A percentile compares a stretch with the other conserved stretches of the same genome.
Conservation (phyloP, 306 rosid genomes). For the Castanospermum australe region DNA sequence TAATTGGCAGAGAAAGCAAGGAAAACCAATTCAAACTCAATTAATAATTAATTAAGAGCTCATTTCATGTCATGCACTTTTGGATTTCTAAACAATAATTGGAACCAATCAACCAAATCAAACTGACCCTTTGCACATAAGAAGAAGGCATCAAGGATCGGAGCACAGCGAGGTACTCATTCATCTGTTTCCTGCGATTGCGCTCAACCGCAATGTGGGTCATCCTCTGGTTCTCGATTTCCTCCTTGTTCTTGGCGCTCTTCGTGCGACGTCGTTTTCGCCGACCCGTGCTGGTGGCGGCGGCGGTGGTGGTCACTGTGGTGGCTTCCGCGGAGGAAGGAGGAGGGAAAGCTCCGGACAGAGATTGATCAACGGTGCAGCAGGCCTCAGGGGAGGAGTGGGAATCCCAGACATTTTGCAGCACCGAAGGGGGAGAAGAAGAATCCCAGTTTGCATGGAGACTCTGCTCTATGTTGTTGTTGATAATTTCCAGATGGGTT, state of each 20-base stretch:
- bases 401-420: slow-evolving; percentile 37
- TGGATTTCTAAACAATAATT: not conserved
- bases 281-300: slow-evolving; percentile 19
- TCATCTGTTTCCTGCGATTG: slow-evolving; percentile 89
- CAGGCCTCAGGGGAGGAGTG: slow-evolving; percentile 33
- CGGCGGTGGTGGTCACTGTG: not conserved
- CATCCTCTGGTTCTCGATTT: slow-evolving; percentile 83
- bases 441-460: slow-evolving; percentile 33
- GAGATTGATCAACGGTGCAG: not conserved
- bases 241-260: slow-evolving; percentile 64
- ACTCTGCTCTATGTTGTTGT: slow-evolving; percentile 8
- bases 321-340: not conserved
- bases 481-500: not conserved
- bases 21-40: not conserved
- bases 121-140: slow-evolving; percentile 80
- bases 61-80: not conserved
- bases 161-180: slow-evolving; percentile 73
- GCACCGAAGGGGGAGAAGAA: slow-evolving; percentile 28
- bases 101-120: no score
- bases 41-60: not conserved
- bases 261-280: slow-evolving; percentile 62
- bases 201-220: slow-evolving; percentile 94
- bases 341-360: not conserved
- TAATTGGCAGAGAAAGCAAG: not conserved
- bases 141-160: slow-evolving; percentile 83